Base-by-base conservation (phyloP, 805 yeast species). In the Ogataea populi-albae region DNA sequence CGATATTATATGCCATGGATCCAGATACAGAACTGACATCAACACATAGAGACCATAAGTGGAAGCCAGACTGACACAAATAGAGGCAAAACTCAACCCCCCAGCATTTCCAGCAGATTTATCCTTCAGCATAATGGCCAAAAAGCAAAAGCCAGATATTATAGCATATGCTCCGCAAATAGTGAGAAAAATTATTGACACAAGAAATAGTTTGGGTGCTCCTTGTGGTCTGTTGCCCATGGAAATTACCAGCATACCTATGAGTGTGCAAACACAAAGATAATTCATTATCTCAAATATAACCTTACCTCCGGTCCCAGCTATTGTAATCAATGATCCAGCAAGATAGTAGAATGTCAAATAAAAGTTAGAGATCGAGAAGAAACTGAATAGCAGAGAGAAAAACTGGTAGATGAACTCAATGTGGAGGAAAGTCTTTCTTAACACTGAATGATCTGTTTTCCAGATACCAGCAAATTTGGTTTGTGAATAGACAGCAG, bases 181-280 rank as follows among this genome's bases (percentile, higher is more conserved):
- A 0, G 91, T 81, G 42, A 93, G 64, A 26, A 87, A 61, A 2
- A 81, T 66, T 63, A 93, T 86, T 22, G 89, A 73, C 0, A 73
- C 62, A 52, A 86, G 69, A 62, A 88, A 93, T 33, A 91, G 62
- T 34, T 75, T 79, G 38, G 80, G 81, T 0, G 96, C 91, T 22
- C 98, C 98, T 51, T 93, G 98, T 3, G 99, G 99, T 53, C 98
- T 75, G 56, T 93, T 93, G 46, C 99, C 99, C 75, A 93, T 84
- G 0, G 97, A 88, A 23, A 89, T 84, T 47, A 93, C 81, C 54
- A 93, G 85, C 62, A 88, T 81, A n/a, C 94, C 77, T 9, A 93
- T 80, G 49, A 93, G 70, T 14, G 85, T 82, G 57, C 94, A 79
- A 35, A 88, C 73, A 52, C 91, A 78, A 42, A 87, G 64, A 58